Evolutionary conservation across 1,139 yeast species (phyloP).

Genomic region (Taphrina populina): DNA sequence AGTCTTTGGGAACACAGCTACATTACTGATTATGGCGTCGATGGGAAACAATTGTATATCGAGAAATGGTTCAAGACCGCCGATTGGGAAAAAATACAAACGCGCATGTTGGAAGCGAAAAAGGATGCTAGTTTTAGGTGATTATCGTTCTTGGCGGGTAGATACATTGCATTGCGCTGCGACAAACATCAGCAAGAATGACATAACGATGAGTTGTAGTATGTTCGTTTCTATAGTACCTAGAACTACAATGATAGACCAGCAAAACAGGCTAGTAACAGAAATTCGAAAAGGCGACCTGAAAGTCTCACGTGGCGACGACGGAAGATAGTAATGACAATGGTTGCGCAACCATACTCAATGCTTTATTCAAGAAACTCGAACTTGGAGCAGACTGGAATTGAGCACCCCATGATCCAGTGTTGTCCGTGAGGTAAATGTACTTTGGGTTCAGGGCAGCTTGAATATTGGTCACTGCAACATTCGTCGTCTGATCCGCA

Average conservation of each 20-base stretch:
- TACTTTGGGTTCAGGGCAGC: conserved; percentile 14
- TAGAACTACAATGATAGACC: too few species aligned
- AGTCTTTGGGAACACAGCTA: conserved; percentile 89
- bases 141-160: too few species aligned
- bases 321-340: not conserved
- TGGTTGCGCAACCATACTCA: conserved; percentile 1
- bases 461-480: conserved; percentile 12
- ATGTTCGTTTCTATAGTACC: too few species aligned
- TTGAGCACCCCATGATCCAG: conserved; percentile 9
- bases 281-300: not conserved
- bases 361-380: not conserved
- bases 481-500: conserved; percentile 2
- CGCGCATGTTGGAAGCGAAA: conserved; percentile 49
- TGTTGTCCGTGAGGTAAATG: conserved; percentile 13
- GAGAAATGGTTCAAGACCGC: conserved; percentile 73
- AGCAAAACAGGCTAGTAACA: too few species aligned
- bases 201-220: too few species aligned
- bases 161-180: too few species aligned
- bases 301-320: not conserved
- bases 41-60: conserved; percentile 71
- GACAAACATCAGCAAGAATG: too few species aligned
- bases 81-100: conserved; percentile 82
- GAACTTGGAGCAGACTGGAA: conserved; percentile 15
- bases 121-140: conserved; percentile 2
- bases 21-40: conserved; percentile 76